Evolutionary conservation across 176 grass and related monocot species (phyloP), one percentile per base, ranked within the genome.

Genomic region (Oryza brachyantha): DNA sequence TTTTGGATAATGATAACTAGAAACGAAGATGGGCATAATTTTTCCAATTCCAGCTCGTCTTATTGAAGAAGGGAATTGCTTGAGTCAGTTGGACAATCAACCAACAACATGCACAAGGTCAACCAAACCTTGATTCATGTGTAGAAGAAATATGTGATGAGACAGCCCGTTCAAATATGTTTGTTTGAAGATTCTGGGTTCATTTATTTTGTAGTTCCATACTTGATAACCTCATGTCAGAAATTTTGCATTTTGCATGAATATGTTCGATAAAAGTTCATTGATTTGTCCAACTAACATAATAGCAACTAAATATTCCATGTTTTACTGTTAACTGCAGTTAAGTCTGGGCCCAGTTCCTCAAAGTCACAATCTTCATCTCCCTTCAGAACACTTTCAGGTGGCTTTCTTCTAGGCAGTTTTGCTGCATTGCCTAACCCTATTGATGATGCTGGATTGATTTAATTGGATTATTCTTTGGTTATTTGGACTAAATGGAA

Each of bases 361-460:
- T 80, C 74, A 10, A 87, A 91, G 35, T 70, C 92, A 79, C 81
- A 84, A 70, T 91, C 86, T 55, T 80, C 92, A 39, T 91, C 92
- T 57, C 87, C 88, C 32, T 91, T 94, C 73, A 74, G 68, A 66
- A 80, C 79, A 58, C 86, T 93, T 79, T 90, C 91, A 79, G 88
- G 87, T 89, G 66, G 24, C 81, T 73, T 57, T 81, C 24, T 73
- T 40, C 70, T 54, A 39, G 28, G 40, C 62, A 67, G 67, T 55
- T 46, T 88, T 75, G 21, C 43, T 50, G 10, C 43, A 61, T 32
- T 66, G 6, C 5, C 13, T 29, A 5, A 77, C n/a, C 42, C 28
- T 66, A 77, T 81, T 7, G 28, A 72, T 69, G 27, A 32, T 85
- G 34, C 54, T 79, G 28, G 14, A 80, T 62, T 82, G 25, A 68